Evolutionary conservation across 768 basidiomycete species (phyloP).

Genomic region (Amanita polypyramis): DNA sequence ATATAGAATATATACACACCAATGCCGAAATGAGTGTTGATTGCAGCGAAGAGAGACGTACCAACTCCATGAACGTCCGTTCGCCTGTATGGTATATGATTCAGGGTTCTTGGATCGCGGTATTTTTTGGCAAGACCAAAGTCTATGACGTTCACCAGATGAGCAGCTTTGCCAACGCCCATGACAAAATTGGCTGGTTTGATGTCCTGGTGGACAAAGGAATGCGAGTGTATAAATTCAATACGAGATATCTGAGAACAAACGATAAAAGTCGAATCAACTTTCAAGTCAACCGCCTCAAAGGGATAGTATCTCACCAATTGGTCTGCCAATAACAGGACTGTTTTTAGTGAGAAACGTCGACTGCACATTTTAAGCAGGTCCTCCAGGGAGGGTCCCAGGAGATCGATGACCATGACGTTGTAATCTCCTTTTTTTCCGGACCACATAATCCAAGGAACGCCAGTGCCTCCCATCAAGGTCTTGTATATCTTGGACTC

Average conservation of each 20-base stretch:
- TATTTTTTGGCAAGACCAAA: constrained; percentile 79
- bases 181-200: constrained; percentile 99
- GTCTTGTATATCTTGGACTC: constrained; percentile 91
- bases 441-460: constrained; percentile 89
- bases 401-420: constrained; percentile 94
- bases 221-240: constrained; percentile 93
- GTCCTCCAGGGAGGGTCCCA: constrained; percentile 84
- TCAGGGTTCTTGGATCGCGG: constrained; percentile 51
- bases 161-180: constrained; percentile 50
- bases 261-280: constrained; percentile 12
- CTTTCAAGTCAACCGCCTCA: not conserved
- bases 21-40: constrained; percentile 67
- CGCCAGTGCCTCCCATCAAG: constrained; percentile 79
- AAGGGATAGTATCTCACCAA: constrained; percentile 45
- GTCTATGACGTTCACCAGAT: constrained; percentile 86
- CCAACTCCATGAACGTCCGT: constrained; percentile 74
- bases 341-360: constrained; percentile 90
- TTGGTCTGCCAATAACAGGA: constrained; percentile 89
- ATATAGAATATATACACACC: constrained; percentile 31
- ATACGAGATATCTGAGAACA: constrained; percentile 75
- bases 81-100: constrained; percentile 64
- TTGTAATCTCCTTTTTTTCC: constrained; percentile 91
- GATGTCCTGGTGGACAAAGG: constrained; percentile 93
- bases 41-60: constrained; percentile 64
- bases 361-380: constrained; percentile 85